Evolutionary conservation across 176 grass and related monocot species (phyloP).

Genomic region (Rhynchospora breviuscula): DNA sequence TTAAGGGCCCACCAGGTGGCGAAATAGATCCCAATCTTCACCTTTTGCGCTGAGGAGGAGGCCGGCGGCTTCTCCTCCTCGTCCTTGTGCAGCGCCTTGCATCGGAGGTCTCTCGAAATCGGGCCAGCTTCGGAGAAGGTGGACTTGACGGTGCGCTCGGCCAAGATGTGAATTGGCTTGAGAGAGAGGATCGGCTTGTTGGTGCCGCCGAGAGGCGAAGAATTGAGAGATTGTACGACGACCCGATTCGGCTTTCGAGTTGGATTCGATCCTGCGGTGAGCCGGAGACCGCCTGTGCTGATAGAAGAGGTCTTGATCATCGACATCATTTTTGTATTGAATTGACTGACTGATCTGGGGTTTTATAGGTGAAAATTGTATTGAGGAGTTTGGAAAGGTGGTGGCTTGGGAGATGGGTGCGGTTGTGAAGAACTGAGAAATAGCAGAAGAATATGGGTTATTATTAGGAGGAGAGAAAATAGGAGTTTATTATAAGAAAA

Average conservation of each 20-base stretch:
- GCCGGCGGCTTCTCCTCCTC: conserved; percentile 26
- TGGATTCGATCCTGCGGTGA: not conserved
- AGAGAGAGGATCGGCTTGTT: conserved; percentile 36
- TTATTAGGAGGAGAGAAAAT: not conserved
- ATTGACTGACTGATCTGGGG: not conserved
- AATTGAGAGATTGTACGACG: conserved; percentile 6
- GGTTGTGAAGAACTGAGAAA: not conserved
- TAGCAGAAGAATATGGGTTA: not conserved
- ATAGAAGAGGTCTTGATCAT: conserved; percentile 1
- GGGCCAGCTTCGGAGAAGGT: conserved; percentile 24
- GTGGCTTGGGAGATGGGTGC: not conserved
- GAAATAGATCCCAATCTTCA: conserved; percentile 87
- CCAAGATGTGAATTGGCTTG: conserved; percentile 58
- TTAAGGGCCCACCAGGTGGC: conserved; percentile 94
- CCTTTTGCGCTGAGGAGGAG: conserved; percentile 34
- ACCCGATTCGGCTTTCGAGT: not conserved
- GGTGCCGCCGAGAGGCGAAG: conserved; percentile 25
- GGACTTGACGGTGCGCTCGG: conserved; percentile 24
- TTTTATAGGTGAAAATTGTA: not conserved
- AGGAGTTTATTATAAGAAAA: not conserved
- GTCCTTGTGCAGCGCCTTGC: conserved; percentile 44
- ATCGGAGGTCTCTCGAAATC: conserved; percentile 44
- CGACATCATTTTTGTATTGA: not conserved
- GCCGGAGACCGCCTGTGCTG: conserved; percentile 7
- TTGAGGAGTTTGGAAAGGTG: not conserved